Base-by-base conservation (phyloP, 768 basidiomycete species). In the Mrakia gelida region DNA sequence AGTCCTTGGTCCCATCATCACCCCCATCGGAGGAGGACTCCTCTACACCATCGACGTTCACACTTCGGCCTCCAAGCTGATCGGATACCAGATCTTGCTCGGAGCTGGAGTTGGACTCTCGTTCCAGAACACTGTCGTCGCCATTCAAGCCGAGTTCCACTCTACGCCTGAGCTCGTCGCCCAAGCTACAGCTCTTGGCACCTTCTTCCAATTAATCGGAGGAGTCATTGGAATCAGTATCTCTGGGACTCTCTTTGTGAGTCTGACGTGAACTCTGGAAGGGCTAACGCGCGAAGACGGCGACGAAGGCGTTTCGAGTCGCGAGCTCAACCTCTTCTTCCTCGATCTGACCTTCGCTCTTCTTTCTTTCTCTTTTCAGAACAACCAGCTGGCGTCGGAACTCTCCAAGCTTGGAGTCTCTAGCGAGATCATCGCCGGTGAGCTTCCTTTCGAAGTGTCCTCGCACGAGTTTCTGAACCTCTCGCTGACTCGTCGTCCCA, bases 71-170 rank as follows among this genome's bases (percentile, higher is more conserved):
- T 77, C 65, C 65, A 79, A 32, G 80, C 81, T 86, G 7, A 84
- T 82, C 79, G 86, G 86, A 0, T 86, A 81, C 80, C 86, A 87
- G 79, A 85, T 86, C 79, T 81, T 86, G 23, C 79, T 82, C 41
- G 86, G 86, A 26, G 80, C 84, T 54, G 83, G 85, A 28, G 81
- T 86, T 68, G 86, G 86, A 11, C 78, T 81, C 4, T 74, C 80
- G 26, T 45, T 78, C 30, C 45, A 52, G 45, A 28, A 72, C 38
- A 70, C 67, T 30, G 83, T 87, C 82, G 81, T 86, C 56, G 84
- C 85, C 9, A 84, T 86, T 13, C 86, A 87, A 72, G 85, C 84
- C 34, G 85, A 85, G 56, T 82, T 80, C 81, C 26, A 71, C 52
- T 71, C 81, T 62, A 80, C 81, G 43, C 82, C 83, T 1, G 80